phyloP scores from a whole-genome alignment of 306 rosid genomes.

The Elaeagnus macrophylla region DNA sequence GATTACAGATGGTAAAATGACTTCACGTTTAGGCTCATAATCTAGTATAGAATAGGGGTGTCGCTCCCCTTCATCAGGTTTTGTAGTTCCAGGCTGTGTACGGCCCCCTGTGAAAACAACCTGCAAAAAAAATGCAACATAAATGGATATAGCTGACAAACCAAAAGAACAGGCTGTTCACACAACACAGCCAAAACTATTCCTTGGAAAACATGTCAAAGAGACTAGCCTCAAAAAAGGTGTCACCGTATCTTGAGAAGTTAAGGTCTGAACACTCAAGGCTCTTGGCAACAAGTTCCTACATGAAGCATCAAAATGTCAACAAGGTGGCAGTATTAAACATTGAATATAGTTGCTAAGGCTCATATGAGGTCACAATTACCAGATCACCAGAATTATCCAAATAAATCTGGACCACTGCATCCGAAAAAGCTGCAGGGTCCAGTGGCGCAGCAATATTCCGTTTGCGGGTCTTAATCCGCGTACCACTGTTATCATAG shows the following conservation, averaged over 20 bases:
- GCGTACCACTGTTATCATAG: constrained; percentile 75
- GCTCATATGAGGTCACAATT: constrained; percentile 19
- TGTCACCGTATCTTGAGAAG: constrained; percentile 98
- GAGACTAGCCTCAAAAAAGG: constrained; percentile 80
- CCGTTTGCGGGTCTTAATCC: constrained; percentile 99
- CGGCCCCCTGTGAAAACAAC: constrained; percentile 98
- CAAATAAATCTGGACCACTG: constrained; percentile 99
- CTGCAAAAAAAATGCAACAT: constrained; percentile 22
- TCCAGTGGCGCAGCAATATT: constrained; percentile 99
- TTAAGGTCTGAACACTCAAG: constrained; percentile 83
- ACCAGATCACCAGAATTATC: constrained; percentile 99
- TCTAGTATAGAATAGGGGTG: constrained; percentile 87
- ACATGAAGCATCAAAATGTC: constrained; percentile 14
- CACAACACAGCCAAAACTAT: not conserved
- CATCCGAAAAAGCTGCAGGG: constrained; percentile 99
- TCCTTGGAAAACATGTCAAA: not conserved
- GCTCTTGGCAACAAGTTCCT: constrained; percentile 90
- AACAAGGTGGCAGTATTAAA: not conserved
- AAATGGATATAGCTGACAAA: not conserved
- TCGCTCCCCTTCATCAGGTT: constrained; percentile 99
- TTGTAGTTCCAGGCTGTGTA: constrained; percentile 99
- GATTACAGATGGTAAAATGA: constrained; percentile 78
- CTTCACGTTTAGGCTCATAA: constrained; percentile 73
- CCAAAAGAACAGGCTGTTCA: not conserved
- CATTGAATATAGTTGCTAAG: not conserved